These are phyloP conservation scores for Boeremia exigua DNA, from an alignment of 2,329 filamentous ascomycete genomes.

Conservation along the genomic window DNA sequence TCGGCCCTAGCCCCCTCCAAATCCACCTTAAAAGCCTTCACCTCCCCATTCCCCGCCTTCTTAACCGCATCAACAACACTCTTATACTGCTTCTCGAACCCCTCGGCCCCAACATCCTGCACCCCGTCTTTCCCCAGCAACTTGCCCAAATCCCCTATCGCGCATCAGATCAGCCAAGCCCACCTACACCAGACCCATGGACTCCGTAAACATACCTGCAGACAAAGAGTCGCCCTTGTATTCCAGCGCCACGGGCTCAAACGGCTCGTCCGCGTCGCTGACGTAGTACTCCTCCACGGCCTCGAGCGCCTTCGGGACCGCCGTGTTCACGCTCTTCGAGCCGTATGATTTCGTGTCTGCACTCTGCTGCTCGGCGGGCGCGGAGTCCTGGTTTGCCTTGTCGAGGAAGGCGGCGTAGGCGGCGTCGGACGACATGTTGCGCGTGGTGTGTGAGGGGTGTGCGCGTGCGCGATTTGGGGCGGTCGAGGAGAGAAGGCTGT, in stretches of 20 bases:
- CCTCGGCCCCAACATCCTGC: constrained; percentile 68
- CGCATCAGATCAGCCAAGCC: background rate
- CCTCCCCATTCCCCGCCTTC: constrained; percentile 68
- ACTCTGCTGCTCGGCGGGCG: constrained; percentile 30
- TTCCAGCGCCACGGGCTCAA: constrained; percentile 74
- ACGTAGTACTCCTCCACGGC: constrained; percentile 68
- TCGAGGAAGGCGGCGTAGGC: constrained; percentile 85
- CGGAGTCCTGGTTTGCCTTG: constrained; percentile 78
- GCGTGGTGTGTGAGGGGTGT: background rate
- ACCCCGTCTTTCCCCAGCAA: constrained; percentile 69
- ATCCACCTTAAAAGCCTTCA: constrained; percentile 76
- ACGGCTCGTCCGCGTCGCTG: constrained; percentile 86
- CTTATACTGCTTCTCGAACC: constrained; percentile 78
- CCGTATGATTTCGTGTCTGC: constrained; percentile 35
- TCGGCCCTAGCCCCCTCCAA: constrained; percentile 70
- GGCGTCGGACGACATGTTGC: constrained; percentile 74
- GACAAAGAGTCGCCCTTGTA: constrained; percentile 55
- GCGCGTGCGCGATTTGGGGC: background rate
- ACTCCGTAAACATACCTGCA: background rate
- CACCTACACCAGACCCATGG: background rate
- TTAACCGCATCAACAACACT: constrained; percentile 72
- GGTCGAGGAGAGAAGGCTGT: background rate
- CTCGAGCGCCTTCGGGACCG: constrained; percentile 60
- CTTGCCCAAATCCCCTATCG: constrained; percentile 71
- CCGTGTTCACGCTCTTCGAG: constrained; percentile 53